Base-by-base conservation (phyloP, 352 stramenopile genomes). In the Phytophthora colocasiae region DNA sequence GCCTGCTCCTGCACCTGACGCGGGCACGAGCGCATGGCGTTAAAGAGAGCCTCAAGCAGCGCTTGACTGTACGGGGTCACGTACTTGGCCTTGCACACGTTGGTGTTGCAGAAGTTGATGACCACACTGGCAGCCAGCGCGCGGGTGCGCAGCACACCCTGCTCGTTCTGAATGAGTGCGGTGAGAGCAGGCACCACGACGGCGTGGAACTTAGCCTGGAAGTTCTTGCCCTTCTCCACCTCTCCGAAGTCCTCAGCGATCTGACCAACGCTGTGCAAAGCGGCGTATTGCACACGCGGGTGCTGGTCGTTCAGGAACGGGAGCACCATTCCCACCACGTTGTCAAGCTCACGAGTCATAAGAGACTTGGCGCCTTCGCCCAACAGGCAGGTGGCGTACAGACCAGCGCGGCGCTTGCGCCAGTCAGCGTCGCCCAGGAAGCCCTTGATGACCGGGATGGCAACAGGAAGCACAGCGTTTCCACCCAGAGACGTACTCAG, bases 171-270 rank as follows among this genome's bases (percentile, higher is more conserved):
- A 53, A 96, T 69, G 45, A 94, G 63, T 31, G 66, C 73, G 32
- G 85, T 93, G 17, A 95, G 75, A 26, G 81, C 78, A 22, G 88
- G 88, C 24, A 96, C 54, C 19, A 95, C 71, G 9, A 75, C 58
- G 4, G 59, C 41, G 73, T 94, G 83, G 77, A 87, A 95, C 53
- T 86, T 89, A 27, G 85, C 83, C 66, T 95, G 86, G 58, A 96
- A 96, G 75, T 96, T 96, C 80, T 92, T 94, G 59, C 82, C 81
- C 66, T 90, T 88, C n/a, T 87, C 83, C 2, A 95, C 84, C 48
- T 93, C 78, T 32, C 85, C 84, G 50, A 95, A 95, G 71, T 95
- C 88, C 49, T 95, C 80, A 10, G 87, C 85, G 27, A 94, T 71
- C 63, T 96, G 88, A 14, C 88, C 88, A 58, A 96, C 72, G 53